Evolutionary conservation across 2,329 filamentous ascomycete species (phyloP).

Genomic region (Botrytis byssoidea): DNA sequence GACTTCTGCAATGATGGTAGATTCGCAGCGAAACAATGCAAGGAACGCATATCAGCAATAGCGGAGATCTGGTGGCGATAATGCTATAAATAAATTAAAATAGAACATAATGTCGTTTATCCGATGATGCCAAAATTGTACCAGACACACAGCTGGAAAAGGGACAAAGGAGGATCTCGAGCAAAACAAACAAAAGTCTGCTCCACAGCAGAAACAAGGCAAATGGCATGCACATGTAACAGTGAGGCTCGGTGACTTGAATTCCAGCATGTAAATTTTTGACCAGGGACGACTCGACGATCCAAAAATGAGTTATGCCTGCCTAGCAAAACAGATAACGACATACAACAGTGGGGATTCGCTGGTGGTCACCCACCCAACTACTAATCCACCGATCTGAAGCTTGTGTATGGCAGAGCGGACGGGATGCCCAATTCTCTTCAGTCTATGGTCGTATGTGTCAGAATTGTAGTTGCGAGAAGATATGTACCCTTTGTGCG

Average conservation of each 20-base stretch:
- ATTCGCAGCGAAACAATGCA: background rate
- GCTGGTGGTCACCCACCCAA: slow-evolving; percentile 18
- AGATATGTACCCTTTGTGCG: background rate
- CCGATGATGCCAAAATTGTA: too few species aligned
- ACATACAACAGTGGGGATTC: slow-evolving; percentile 18
- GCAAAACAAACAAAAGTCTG: background rate
- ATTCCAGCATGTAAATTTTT: background rate
- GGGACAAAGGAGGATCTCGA: background rate
- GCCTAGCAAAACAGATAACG: background rate
- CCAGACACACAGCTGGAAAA: background rate
- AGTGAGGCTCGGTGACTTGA: background rate
- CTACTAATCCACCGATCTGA: slow-evolving; percentile 18
- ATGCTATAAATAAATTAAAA: background rate
- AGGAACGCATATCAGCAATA: background rate
- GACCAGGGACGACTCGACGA: background rate
- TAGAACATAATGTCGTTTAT: background rate
- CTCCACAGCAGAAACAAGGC: background rate
- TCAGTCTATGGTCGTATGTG: slow-evolving; percentile 18
- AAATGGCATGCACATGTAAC: background rate
- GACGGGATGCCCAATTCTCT: slow-evolving; percentile 17
- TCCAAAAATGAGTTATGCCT: background rate
- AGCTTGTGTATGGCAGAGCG: slow-evolving; percentile 18
- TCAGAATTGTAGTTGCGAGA: accelerated
- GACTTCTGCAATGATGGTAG: background rate
- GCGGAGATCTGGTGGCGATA: background rate